Percentiles rank a stretch among this genome's conserved stretches.
Evolutionary conservation across 352 stramenopile genomes (phyloP).

Genomic region (Aphanomyces cochlioides): DNA sequence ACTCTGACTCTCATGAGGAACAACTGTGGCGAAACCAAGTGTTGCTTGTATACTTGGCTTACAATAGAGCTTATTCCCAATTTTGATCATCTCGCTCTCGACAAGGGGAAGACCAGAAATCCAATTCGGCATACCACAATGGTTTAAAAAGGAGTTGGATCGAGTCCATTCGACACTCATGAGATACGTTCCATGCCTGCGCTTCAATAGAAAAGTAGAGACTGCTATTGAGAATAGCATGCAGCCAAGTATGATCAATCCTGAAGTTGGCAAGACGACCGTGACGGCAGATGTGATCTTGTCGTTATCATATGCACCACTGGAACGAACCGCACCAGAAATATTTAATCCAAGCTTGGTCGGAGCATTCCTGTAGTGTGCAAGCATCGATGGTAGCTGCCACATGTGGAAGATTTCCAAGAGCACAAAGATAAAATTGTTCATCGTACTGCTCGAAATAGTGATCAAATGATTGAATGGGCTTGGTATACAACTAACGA

Average conservation of each 20-base stretch:
- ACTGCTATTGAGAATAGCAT: too few relatives aligned
- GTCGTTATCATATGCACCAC: neutral
- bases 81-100: neutral
- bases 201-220: too few relatives aligned
- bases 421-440: neutral
- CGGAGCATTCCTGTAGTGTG: neutral
- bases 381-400: neutral
- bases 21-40: neutral
- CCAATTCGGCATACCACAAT: neutral
- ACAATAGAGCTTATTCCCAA: constrained; percentile 2
- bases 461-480: neutral
- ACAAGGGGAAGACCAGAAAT: constrained; percentile 1
- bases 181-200: neutral
- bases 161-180: neutral
- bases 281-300: neutral
- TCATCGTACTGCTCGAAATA: neutral
- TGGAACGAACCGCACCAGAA: neutral
- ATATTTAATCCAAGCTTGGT: neutral
- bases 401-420: neutral
- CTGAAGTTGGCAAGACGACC: too few relatives aligned
- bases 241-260: too few relatives aligned
- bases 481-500: neutral
- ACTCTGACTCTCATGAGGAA: neutral
- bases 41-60: neutral
- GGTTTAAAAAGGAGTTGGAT: neutral